A percentile compares a stretch with the other conserved stretches of the same genome.
Conservation (phyloP, 345 rosid genomes). For the Acer yangbiense region DNA sequence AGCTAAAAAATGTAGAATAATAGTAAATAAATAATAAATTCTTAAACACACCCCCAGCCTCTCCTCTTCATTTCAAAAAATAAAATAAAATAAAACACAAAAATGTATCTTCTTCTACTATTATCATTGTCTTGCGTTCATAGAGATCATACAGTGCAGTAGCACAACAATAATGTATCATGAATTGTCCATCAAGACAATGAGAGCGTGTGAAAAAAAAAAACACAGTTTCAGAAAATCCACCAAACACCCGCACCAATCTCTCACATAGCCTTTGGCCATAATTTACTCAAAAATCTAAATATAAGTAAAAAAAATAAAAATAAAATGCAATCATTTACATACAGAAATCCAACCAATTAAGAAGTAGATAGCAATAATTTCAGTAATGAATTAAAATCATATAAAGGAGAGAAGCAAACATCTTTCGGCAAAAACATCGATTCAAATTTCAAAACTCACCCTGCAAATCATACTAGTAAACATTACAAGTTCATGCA, state of each 20-base stretch:
- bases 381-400: neutral
- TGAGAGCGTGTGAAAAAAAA: neutral
- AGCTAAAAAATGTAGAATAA: conserved; percentile 44
- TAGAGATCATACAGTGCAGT: neutral
- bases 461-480: neutral
- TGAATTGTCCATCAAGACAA: neutral
- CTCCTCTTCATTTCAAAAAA: neutral
- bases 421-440: neutral
- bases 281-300: neutral
- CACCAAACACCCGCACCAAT: neutral
- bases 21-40: conserved; percentile 3
- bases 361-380: neutral
- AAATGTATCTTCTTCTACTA: neutral
- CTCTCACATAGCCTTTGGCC: neutral
- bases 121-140: neutral
- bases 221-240: neutral
- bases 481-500: neutral
- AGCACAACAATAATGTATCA: neutral
- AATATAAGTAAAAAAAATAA: neutral
- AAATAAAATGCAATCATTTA: neutral
- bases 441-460: neutral
- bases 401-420: neutral
- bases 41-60: neutral
- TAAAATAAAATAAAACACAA: neutral
- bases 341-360: neutral